Base-by-base conservation (phyloP, 352 stramenopile species). In the Phytophthora ohioensis region DNA sequence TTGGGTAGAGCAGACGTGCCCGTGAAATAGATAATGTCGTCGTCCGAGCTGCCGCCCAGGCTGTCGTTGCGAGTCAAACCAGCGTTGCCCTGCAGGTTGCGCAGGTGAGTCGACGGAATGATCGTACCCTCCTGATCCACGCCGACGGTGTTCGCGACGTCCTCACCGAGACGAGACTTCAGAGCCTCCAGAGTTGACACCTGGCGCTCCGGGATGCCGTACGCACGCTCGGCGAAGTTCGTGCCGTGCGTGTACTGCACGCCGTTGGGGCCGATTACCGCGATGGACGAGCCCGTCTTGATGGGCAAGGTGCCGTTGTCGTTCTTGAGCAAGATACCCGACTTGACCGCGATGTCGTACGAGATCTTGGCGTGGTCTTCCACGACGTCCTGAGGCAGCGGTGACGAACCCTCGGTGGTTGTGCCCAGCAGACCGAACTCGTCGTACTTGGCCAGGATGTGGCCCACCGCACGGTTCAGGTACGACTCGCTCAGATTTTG, bases 271-370 rank as follows among this genome's bases (percentile, higher is more conserved):
- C 71, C 71, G 36, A 78, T 78, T 32, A 78, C 60, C 0, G 71
- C 71, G 60, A 78, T 67, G 21, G 71, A 71, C 31, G 57, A 49
- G 21, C 51, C 57, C n/a, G 52, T 36, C 47, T 57, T 57, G 39
- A 78, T 39, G 5, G 66, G 71, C 49, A 78, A 41, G 31, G 67
- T 64, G 49, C 56, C 42, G 56, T 78, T 78, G 30, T 67, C 51
- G 45, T 75, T 78, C 51, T 75, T 78, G 42, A 78, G 71, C 56
- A 78, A 60, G 21, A 78, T 49, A 21, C 71, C 71, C 32, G 71
- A 78, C 59, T 75, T 78, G 60, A 78, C 71, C 34, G 71, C 59
- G 51, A 78, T 78, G 48, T 78, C 71, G 65, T 75, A 75, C 38
- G 71, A 67, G 54, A 78, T 65, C 32, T 68, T 45, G 36, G 59